Conservation (phyloP, 306 rosid species). For the Acacia confusa region DNA sequence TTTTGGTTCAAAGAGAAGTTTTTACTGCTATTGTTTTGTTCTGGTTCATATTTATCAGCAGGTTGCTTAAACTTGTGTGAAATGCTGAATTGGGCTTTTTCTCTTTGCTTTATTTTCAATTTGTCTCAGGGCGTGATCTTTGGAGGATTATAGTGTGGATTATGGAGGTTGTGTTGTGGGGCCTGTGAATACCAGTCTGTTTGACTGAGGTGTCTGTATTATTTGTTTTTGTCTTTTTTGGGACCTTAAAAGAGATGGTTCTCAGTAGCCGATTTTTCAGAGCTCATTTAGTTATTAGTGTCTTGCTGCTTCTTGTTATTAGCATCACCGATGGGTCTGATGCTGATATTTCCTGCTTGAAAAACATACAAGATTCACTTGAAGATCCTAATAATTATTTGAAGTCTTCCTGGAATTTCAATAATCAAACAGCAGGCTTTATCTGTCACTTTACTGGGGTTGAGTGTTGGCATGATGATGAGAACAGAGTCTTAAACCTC, state of each 20-base stretch:
- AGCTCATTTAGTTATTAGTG: constrained; percentile 32
- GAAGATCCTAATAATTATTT: constrained; percentile 54
- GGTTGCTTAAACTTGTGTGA: constrained; percentile 17
- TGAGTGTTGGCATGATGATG: constrained; percentile 93
- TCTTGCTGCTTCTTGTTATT: constrained; percentile 44
- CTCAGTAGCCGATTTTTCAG: constrained; percentile 34
- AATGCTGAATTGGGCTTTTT: constrained; percentile 35
- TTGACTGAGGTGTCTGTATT: constrained; percentile 20
- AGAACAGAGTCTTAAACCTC: constrained; percentile 67
- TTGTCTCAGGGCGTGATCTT: constrained; percentile 33
- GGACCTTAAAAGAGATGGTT: constrained; percentile 38
- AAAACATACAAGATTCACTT: constrained; percentile 39
- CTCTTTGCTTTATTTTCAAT: constrained; percentile 1
- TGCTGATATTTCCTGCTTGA: constrained; percentile 72
- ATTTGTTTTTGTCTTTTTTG: constrained; percentile 23
- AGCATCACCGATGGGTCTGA: constrained; percentile 48
- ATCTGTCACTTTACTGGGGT: constrained; percentile 77
- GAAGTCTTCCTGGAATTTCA: constrained; percentile 61
- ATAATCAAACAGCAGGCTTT: constrained; percentile 64
- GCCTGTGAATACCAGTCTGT: constrained; percentile 22
- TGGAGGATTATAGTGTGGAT: constrained; percentile 30
- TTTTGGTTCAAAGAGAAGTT: constrained; percentile 4
- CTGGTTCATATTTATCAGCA: neutral
- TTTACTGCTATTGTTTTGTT: neutral
- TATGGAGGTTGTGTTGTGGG: constrained; percentile 2